phyloP scores from a whole-genome alignment of 768 basidiomycete species.

The Wakefieldia striispora region DNA sequence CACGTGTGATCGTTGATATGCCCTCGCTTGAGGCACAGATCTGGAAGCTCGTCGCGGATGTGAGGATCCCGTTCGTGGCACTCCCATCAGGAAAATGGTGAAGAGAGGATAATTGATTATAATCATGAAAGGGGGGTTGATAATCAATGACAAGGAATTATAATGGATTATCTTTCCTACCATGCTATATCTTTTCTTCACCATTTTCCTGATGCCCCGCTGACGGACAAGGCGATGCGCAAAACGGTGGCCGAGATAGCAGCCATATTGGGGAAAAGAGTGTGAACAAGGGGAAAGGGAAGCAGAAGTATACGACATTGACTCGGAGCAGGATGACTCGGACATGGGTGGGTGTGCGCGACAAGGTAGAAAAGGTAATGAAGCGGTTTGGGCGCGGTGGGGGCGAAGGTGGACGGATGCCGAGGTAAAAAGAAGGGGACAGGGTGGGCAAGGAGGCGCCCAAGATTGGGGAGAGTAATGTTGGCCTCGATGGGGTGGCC shows the following conservation, averaged over 20 bases:
- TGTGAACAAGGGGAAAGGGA: slow-evolving; percentile 67
- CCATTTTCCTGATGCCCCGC: no score
- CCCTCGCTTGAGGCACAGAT: slow-evolving; percentile 70
- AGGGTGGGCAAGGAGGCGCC: slow-evolving; percentile 87
- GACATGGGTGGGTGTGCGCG: slow-evolving; percentile 54
- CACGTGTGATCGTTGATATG: slow-evolving; percentile 59
- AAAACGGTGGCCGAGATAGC: slow-evolving; percentile 80
- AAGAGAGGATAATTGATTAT: no score
- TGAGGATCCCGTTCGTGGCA: slow-evolving; percentile 45
- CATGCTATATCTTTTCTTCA: no score
- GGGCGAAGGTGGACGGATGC: slow-evolving; percentile 30
- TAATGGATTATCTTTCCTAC: no score
- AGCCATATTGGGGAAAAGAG: slow-evolving; percentile 68
- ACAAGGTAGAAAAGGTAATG: slow-evolving; percentile 50
- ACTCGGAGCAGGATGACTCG: slow-evolving; percentile 62
- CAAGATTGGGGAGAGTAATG: slow-evolving; percentile 73
- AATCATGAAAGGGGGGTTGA: no score
- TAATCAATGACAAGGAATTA: no score
- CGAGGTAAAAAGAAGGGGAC: slow-evolving; percentile 76
- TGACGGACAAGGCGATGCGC: slow-evolving; percentile 70
- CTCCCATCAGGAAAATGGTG: no score
- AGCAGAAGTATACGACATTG: slow-evolving; percentile 74
- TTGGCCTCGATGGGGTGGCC: slow-evolving; percentile 93
- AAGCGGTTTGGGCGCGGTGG: slow-evolving; percentile 31
- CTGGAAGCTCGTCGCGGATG: slow-evolving; percentile 60